These are phyloP conservation scores for Fusarium verticillioides DNA, from an alignment of 2,329 filamentous ascomycete species.

Conservation along the genomic window DNA sequence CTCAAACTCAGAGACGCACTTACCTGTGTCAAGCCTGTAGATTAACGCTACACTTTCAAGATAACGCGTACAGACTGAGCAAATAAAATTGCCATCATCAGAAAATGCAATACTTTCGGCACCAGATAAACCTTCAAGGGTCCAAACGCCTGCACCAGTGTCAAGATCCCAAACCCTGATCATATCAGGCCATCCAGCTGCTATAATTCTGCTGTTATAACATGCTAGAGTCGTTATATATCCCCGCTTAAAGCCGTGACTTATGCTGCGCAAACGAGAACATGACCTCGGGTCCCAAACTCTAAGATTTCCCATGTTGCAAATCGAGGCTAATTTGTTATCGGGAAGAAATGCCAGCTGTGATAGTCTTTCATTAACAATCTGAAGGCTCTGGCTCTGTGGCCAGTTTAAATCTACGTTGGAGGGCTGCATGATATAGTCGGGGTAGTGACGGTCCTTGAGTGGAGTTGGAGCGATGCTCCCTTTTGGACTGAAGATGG, in stretches of 20 bases:
- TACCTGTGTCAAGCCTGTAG: fast-evolving
- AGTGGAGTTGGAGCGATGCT: not conserved
- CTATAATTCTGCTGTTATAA: not conserved
- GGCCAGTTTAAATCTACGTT: not conserved
- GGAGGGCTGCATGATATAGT: not conserved
- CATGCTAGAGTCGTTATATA: not conserved
- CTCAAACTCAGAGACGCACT: not conserved
- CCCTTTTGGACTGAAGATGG: not conserved
- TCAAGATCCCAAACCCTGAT: not conserved
- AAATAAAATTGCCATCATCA: not conserved
- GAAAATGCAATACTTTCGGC: not conserved
- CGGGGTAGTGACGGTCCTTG: not conserved
- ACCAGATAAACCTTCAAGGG: fast-evolving
- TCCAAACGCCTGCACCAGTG: no score
- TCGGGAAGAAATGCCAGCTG: not conserved
- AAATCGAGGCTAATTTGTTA: not conserved
- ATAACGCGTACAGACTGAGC: not conserved
- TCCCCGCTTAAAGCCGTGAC: fast-evolving
- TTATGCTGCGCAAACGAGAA: not conserved
- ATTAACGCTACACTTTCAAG: not conserved
- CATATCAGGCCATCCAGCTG: not conserved
- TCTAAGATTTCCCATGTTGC: fast-evolving
- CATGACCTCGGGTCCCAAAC: not conserved
- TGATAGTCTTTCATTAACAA: fast-evolving
- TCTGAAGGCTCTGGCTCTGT: not conserved